Conservation (phyloP, 768 basidiomycete species). For the Solioccasus polychromus region DNA sequence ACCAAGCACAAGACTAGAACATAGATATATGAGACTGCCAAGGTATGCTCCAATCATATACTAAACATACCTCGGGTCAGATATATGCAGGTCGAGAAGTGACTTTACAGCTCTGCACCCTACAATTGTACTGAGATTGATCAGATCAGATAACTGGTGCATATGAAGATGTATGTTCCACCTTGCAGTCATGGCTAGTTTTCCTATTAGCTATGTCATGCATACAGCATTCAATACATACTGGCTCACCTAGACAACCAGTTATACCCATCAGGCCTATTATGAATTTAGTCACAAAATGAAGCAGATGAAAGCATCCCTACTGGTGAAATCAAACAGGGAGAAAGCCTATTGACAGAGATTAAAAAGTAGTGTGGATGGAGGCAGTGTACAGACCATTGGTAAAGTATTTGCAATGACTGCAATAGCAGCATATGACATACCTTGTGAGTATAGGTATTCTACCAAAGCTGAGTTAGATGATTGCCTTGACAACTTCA, state of each 20-base stretch:
- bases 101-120: no score
- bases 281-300: neutral
- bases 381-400: constrained; percentile 5
- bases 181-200: no score
- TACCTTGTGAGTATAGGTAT: constrained; percentile 13
- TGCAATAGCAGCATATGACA: constrained; percentile 16
- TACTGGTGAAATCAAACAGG: constrained; percentile 9
- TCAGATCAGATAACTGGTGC: no score
- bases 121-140: no score
- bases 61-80: no score
- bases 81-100: no score
- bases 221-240: neutral
- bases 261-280: constrained; percentile 11
- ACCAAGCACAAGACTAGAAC: no score
- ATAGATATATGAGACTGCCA: no score
- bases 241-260: constrained; percentile 6
- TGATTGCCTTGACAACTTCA: constrained; percentile 11
- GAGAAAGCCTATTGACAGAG: constrained; percentile 6
- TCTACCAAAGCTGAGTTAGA: constrained; percentile 11
- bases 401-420: constrained; percentile 10
- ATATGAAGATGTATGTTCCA: no score
- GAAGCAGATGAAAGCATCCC: neutral
- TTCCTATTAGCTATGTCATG: neutral
- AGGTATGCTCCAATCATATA: no score
- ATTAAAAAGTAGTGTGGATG: neutral